Evolutionary conservation across 148 eudicot genomes (phyloP).

Genomic region (Fallopia convolvulus): DNA sequence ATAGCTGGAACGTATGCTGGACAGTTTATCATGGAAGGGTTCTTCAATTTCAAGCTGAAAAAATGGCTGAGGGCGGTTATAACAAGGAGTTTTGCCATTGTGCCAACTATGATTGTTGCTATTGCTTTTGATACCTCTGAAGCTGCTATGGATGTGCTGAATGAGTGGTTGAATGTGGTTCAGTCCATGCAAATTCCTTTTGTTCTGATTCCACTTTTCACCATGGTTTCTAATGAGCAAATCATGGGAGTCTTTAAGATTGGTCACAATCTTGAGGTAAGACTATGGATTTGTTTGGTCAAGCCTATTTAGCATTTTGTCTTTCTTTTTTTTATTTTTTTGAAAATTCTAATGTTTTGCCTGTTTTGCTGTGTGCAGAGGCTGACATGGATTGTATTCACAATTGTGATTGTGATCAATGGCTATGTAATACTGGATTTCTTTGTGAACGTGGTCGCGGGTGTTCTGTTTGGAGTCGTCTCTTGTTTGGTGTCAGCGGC

Average conservation of each 20-base stretch:
- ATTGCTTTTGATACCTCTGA: conserved; percentile 54
- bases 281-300: neutral
- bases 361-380: conserved; percentile 26
- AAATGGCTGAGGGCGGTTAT: conserved; percentile 75
- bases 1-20: conserved; percentile 94
- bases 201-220: conserved; percentile 77
- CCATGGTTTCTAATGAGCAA: conserved; percentile 61
- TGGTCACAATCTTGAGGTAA: conserved; percentile 63
- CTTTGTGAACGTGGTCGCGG: conserved; percentile 43
- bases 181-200: conserved; percentile 94
- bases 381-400: conserved; percentile 61
- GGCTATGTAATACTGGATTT: conserved; percentile 71
- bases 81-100: conserved; percentile 77
- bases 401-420: conserved; percentile 69
- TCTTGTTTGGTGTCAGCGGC: conserved; percentile 33
- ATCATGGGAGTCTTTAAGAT: conserved; percentile 82
- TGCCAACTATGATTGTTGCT: conserved; percentile 72
- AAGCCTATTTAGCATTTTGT: too few relatives aligned
- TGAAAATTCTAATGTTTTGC: neutral
- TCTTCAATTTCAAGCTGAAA: conserved; percentile 51
- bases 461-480: conserved; percentile 29
- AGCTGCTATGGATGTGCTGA: conserved; percentile 61
- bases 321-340: neutral
- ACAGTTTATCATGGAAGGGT: conserved; percentile 92
- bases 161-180: conserved; percentile 87